Evolutionary conservation across 768 basidiomycete species (phyloP).

Genomic region (Kondoa malvinella): DNA sequence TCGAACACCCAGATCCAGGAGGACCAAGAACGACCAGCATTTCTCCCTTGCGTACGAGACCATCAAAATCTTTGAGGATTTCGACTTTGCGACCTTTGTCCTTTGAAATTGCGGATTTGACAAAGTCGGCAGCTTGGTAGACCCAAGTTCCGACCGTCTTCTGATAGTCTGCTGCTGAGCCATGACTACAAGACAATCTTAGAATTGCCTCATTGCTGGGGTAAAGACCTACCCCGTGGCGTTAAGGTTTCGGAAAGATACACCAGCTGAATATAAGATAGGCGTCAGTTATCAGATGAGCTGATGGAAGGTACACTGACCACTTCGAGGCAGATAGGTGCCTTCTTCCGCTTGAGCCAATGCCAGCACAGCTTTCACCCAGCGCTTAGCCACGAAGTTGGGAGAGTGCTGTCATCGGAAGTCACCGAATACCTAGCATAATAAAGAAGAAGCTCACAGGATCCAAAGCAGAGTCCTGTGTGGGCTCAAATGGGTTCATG

Average conservation of each 20-base stretch:
- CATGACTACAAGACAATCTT: too few relatives aligned
- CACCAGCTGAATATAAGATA: too few relatives aligned
- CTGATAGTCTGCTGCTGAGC: constrained; percentile 35
- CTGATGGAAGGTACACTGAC: too few relatives aligned
- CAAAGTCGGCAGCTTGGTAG: constrained; percentile 20
- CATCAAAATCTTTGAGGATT: constrained; percentile 37
- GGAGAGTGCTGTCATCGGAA: background rate
- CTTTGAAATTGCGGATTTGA: constrained; percentile 13
- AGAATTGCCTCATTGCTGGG: too few relatives aligned
- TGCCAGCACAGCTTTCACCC: background rate
- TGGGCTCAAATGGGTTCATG: background rate
- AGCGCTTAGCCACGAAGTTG: background rate
- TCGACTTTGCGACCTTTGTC: constrained; percentile 8
- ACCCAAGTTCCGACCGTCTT: constrained; percentile 35
- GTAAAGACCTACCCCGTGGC: constrained; percentile 32
- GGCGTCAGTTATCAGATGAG: too few relatives aligned
- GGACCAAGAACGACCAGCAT: constrained; percentile 66
- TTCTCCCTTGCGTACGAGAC: constrained; percentile 50
- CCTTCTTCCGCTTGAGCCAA: constrained; percentile 10
- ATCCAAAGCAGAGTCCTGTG: background rate
- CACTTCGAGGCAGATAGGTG: constrained; percentile 27
- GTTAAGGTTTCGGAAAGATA: constrained; percentile 34
- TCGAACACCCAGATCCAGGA: constrained; percentile 68
- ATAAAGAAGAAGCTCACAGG: background rate
- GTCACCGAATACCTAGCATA: background rate